Base-by-base conservation (phyloP, 2,329 filamentous ascomycete species). In the Colletotrichum sp. region DNA sequence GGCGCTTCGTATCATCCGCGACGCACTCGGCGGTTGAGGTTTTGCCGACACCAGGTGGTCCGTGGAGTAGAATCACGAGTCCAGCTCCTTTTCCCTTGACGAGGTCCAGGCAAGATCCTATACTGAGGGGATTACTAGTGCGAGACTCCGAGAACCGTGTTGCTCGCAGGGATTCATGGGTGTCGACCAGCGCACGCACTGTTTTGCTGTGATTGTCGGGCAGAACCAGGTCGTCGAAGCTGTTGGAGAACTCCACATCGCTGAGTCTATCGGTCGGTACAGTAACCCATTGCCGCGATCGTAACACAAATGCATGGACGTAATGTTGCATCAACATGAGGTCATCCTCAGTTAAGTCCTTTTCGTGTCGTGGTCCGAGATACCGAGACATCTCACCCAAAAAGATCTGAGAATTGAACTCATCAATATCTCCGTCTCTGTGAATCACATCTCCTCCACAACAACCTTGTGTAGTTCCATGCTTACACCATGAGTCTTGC, bases 161-260 rank as follows among this genome's bases (percentile, higher is more conserved):
- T 3, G 10, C 36, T 7, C 63, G 24, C 7, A 36, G 14, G 4
- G 36, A 30, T n/a, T 77, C 76, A 21, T 78, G 77, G 6, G 71
- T 77, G 48, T 76, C 38, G 18, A 78, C 76, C 8, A 78, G 67
- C 5, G 77, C 77, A 21, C 65, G 63, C 13, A 78, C 69, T 1
- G 70, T 71, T 3, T 36, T 43, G 38, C 75, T 75, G 21, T 78
- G 74, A 21, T 72, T 67, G 14, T 73, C 70, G 7, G 76, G 69
- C 6, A 78, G 43, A 7, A 77, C 63, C 14, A 78, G 72, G 6
- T 77, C 56, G 10, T 69, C 63, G 72, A 78, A 78, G 61, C 67
- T 64, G 36, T 76, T 78, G 4, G 69, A 68, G 21, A 78, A 78
- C 2, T 16, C 24, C 5, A 78, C 76, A 0, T 65, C 55, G 3